These are phyloP conservation scores for Nannochloris sp. DNA, from an alignment of 139 green algal genomes.

Conservation along the genomic window DNA sequence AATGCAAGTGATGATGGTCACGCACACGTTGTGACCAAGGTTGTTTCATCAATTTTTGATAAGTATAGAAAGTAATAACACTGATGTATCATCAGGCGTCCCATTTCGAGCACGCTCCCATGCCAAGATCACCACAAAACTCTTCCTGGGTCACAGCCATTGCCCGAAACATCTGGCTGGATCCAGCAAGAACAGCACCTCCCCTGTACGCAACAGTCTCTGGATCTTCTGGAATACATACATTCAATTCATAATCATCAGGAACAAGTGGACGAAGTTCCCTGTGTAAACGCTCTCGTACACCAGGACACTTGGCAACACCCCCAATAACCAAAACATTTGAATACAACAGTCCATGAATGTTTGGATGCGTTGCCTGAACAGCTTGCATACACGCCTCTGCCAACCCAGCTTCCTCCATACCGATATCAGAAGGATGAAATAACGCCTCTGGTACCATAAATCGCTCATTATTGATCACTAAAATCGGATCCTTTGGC, in stretches of 20 bases:
- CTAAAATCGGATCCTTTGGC: constrained; percentile 37
- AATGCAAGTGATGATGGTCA: background rate
- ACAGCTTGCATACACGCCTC: constrained; percentile 40
- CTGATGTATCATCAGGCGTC: background rate
- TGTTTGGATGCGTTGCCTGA: constrained; percentile 38
- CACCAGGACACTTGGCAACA: constrained; percentile 47
- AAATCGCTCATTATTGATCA: constrained; percentile 95
- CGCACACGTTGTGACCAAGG: background rate
- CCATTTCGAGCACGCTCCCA: constrained; percentile 8
- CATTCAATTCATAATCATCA: constrained; percentile 31
- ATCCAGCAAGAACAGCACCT: constrained; percentile 32
- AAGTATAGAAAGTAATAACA: background rate
- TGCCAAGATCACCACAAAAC: constrained; percentile 30
- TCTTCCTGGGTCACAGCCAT: background rate
- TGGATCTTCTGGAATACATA: constrained; percentile 37
- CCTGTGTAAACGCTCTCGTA: constrained; percentile 30
- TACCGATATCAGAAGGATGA: constrained; percentile 58
- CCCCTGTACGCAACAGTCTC: constrained; percentile 47
- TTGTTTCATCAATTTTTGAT: constrained; percentile 7
- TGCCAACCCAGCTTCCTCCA: constrained; percentile 39
- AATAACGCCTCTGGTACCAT: constrained; percentile 90
- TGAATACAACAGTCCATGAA: constrained; percentile 65
- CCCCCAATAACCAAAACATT: constrained; percentile 64
- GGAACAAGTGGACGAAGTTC: constrained; percentile 68
- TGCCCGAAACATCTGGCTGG: background rate